Conservation (phyloP, 202 grass and related monocot genomes). For the Dendrocalamus latiflorus region DNA sequence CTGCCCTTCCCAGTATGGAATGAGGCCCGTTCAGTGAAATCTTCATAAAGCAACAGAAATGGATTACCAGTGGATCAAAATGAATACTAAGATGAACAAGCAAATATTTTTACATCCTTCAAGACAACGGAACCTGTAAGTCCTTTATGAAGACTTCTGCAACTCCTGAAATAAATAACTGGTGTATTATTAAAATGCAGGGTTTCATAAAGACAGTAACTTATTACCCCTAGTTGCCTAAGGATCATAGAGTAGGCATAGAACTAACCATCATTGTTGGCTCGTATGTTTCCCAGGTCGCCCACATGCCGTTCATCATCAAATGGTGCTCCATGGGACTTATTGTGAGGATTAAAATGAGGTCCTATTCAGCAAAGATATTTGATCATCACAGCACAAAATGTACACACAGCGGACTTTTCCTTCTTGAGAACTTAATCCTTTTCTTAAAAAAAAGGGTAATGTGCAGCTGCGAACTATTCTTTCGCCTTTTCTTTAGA, state of each 20-base stretch:
- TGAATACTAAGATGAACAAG: not conserved
- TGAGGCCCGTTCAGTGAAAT: constrained; percentile 55
- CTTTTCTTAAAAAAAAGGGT: no score
- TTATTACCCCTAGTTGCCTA: not conserved
- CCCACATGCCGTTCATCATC: constrained; percentile 53
- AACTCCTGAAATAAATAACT: constrained; percentile 39
- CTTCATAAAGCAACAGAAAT: constrained; percentile 34
- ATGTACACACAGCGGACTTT: no score
- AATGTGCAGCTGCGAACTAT: no score
- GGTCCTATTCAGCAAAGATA: constrained; percentile 33
- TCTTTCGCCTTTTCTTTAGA: no score
- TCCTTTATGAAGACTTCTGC: constrained; percentile 67
- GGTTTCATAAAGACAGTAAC: not conserved
- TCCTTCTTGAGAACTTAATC: no score
- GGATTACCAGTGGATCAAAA: not conserved
- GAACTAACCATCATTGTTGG: constrained; percentile 52
- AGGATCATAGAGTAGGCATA: not conserved
- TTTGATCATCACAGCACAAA: not conserved
- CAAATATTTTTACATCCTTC: not conserved
- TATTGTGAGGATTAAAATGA: constrained; percentile 65
- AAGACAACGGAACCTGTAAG: constrained; percentile 28
- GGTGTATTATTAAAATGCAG: not conserved
- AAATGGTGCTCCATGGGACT: constrained; percentile 51
- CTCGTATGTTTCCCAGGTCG: constrained; percentile 70
- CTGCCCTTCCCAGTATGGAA: constrained; percentile 64